A percentile compares a stretch with the other conserved stretches of the same genome.
phyloP scores from a whole-genome alignment of 169 alveolate genomes.

The Cyclospora cayetanensis region DNA sequence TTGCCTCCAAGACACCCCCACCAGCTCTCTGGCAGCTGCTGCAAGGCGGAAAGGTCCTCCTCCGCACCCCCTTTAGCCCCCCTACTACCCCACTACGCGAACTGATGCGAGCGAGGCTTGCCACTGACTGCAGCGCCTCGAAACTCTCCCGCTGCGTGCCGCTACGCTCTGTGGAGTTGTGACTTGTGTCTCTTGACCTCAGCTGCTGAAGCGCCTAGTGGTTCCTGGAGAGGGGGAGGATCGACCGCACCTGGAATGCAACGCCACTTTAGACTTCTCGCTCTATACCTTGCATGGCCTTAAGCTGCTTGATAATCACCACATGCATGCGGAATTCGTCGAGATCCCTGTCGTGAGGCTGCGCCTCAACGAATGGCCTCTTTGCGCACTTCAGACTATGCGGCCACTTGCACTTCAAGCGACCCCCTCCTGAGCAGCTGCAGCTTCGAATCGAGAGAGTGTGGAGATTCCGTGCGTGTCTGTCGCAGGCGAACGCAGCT shows the following conservation, averaged over 20 bases:
- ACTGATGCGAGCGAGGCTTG: too few relatives aligned
- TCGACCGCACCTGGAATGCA: background rate
- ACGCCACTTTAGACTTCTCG: background rate
- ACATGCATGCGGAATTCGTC: background rate
- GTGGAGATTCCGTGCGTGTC: too few relatives aligned
- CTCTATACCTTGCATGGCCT: background rate
- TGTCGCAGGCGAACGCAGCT: constrained; percentile 1
- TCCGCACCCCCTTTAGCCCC: too few relatives aligned
- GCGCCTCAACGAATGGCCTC: too few relatives aligned
- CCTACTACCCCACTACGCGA: too few relatives aligned
- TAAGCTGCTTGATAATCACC: background rate
- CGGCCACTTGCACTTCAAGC: too few relatives aligned
- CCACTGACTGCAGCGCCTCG: too few relatives aligned
- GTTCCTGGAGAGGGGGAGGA: constrained; percentile 11
- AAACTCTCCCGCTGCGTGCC: background rate
- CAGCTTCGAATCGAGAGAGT: too few relatives aligned
- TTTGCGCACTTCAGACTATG: too few relatives aligned
- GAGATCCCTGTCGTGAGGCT: background rate
- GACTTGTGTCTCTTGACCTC: background rate
- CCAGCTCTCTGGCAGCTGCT: background rate
- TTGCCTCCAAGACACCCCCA: background rate
- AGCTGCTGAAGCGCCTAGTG: constrained; percentile 23
- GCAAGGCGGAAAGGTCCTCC: background rate
- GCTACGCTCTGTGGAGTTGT: background rate
- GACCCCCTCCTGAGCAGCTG: too few relatives aligned